These are phyloP conservation scores for Suillus placidus DNA, from an alignment of 768 basidiomycete species.

Conservation along the genomic window DNA sequence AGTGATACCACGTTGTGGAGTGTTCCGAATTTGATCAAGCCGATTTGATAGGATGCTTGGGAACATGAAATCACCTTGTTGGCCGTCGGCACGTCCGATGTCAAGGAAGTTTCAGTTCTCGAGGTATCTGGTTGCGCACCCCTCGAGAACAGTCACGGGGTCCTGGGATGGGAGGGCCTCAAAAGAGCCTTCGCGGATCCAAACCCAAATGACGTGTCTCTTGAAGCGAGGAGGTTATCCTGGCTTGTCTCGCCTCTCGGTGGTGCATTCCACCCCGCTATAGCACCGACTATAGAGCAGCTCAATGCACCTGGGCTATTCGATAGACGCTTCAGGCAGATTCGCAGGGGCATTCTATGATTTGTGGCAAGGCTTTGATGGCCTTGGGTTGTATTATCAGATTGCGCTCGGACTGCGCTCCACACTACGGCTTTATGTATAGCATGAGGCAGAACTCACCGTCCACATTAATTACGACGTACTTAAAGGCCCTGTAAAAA, in stretches of 20 bases:
- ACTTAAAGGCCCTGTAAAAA: background rate
- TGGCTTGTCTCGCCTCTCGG: slow-evolving; percentile 23
- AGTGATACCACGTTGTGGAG: background rate
- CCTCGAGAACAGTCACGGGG: slow-evolving; percentile 11
- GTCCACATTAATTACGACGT: background rate
- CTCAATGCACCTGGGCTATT: slow-evolving; percentile 11
- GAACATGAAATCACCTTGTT: slow-evolving; percentile 19
- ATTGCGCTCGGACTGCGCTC: background rate
- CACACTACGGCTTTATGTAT: background rate
- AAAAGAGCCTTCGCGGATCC: slow-evolving; percentile 15
- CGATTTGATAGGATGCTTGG: slow-evolving; percentile 23
- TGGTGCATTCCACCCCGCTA: slow-evolving; percentile 8
- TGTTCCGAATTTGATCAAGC: background rate
- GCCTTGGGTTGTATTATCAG: background rate
- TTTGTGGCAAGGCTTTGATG: background rate
- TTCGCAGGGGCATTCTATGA: slow-evolving; percentile 2
- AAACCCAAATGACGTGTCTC: background rate
- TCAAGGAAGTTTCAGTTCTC: slow-evolving; percentile 7
- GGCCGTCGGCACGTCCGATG: background rate
- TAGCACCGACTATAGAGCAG: slow-evolving; percentile 8
- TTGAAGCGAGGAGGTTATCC: slow-evolving; percentile 25
- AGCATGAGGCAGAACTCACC: background rate
- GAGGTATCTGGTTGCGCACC: slow-evolving; percentile 12
- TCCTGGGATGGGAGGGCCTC: slow-evolving; percentile 16
- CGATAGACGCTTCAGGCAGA: slow-evolving; percentile 5